Evolutionary conservation across 169 alveolate genomes (phyloP), one percentile per base, ranked within the genome.

Genomic region (Eimeria maxima): DNA sequence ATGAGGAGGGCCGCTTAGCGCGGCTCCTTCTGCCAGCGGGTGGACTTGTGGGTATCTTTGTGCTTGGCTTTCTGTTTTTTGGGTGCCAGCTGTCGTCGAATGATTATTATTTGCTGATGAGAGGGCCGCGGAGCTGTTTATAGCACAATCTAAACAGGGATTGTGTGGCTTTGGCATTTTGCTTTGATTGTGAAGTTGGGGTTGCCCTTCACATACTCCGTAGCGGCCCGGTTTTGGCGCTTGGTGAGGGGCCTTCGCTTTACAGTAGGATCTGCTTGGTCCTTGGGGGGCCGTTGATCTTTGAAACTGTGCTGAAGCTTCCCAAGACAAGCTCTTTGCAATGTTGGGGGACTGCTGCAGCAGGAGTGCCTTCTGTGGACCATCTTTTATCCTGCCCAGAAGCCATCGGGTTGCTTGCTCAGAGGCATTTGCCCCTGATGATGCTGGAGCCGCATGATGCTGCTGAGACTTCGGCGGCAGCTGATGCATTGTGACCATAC

Each of bases 391-490:
- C 80, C 93, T 86, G 67, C 93, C 93, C 33, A 86, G 63, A n/a
- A 86, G 60, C 93, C 93, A 86, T 11, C 81, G 81, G 6, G 93
- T 45, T 4, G 93, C 93, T 60, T 86, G 74, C 57, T 50, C 74
- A 8, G 91, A 47, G 29, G 53, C 74, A 11, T 67, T 45, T 18
- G 10, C 10, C 42, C 89, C 69, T 44, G 89, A 27, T 44, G 89
- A 67, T 78, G 89, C 38, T 78, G 89, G 4, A n/a, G 67, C 63
- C 7, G 65, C 67, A 71, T 71, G 53, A 29, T 71, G 81, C 14
- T 71, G 81, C 81, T 71, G 81, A 38, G 81, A 38, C n/a, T 71
- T 71, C 0, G 81, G 81, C 81, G 16, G 81, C 53, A 24, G 81
- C n/a, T 71, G 81, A 71, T n/a, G 16, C 89, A 78, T 78, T 42